Base-by-base conservation (phyloP, 306 rosid species). In the Prunus salicina region DNA sequence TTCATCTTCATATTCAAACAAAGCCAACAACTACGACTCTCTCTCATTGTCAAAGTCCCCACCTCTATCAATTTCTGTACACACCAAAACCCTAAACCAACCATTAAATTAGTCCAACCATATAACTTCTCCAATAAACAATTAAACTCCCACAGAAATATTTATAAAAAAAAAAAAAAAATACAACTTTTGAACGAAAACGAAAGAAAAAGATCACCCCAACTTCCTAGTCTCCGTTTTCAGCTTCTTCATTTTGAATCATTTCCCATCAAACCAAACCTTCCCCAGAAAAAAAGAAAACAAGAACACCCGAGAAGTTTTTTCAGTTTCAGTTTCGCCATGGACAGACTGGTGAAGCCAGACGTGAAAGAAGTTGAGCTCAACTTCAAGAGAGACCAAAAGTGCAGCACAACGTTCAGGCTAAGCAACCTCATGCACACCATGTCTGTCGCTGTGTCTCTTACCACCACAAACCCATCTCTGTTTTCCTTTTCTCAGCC, bases 291-390 rank as follows among this genome's bases (percentile, higher is more conserved):
- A 28, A 11, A 9, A 14, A 16, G 49, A 41, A 57, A 43, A 10
- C 8, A 18, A 32, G 20, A 30, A 61, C 43, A 28, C 16, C 30
- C 15, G 28, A 49, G 41, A 19, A 38, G 32, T 34, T 67, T 47
- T 47, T 41, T 24, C 0, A 8, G 13, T 38, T 13, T 34, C 70
- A 57, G 28, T 47, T 41, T 41, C 27, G n/a, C 67, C 76, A 92
- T 95, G 98, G 98, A 95, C 65, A 88, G 98, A 83, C 67, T 95
- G 66, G 97, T 95, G 87, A 90, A 88, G 79, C 79, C 96, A 67
- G 97, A 92, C 51, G 73, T 85, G 72, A 86, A 89, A 22, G 93
- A 90, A 80, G 80, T 90, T n/a, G 89, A 92, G 62, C 13, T 95
- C 20, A 43, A 68, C 11, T 90, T 90, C 84, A 66, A 74, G 66